Evolutionary conservation across 1,284 basidiomycete genomes (phyloP), one percentile per base, ranked within the genome.

Genomic region (Cryptococcus wingfieldii): DNA sequence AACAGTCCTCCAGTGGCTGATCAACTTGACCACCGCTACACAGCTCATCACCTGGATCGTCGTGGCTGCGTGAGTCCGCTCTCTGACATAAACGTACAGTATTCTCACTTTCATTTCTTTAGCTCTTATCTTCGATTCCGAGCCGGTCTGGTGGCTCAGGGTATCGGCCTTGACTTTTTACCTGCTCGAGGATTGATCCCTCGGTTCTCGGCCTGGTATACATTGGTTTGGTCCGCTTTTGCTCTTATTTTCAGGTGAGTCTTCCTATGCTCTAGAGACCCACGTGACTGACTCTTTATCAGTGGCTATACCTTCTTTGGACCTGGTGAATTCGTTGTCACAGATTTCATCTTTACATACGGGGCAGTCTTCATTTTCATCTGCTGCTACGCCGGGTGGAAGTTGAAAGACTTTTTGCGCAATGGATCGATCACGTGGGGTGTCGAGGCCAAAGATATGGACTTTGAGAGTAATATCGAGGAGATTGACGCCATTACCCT

Each of bases 321-420:
- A n/a, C 59, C 61, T 8, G 66, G 62, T 16, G 25, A 37, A 1
- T 68, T 62, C 51, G 52, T 50, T 41, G 58, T 54, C 31, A 53
- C 56, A 14, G 54, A 63, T 55, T 63, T 69, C 47, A 50, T 68
- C 54, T 67, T 70, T 55, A 47, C 62, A 34, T 70, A 72, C 51
- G 68, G 66, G 3, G 62, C 65, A 44, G 54, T 66, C 42, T 72
- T 70, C 55, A 65, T 74, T 53, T 69, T 72, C 43, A 37, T 60
- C 16, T 65, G 59, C 45, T 65, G 72, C 47, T 57, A 59, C 47
- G 43, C 72, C 51, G 63, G 59, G 19, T 66, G 65, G 50, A 71
- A 71, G 55, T 28, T 53, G 25, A 64, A 60, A 49, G 51, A 59
- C 23, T 47, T 47, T 7, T 13, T 61, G 39, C 31, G 64, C 38